Evolutionary conservation across 495 filamentous ascomycete genomes (phyloP).

Genomic region (Penicillium argentinense): DNA sequence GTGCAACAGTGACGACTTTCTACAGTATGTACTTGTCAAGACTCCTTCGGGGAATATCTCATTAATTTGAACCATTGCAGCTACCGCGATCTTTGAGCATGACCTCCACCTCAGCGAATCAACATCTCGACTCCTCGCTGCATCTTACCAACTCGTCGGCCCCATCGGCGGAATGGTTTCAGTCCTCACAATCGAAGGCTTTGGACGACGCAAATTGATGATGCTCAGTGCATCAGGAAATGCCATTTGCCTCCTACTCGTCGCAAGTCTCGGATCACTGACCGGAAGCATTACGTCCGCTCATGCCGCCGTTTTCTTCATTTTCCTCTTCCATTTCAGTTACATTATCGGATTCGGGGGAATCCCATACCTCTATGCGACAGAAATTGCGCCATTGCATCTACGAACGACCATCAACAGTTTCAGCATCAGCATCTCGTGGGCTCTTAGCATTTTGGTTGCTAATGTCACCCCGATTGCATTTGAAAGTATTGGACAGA

Average conservation of each 20-base stretch:
- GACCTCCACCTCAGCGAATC: slow-evolving; percentile 16
- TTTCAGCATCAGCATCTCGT: slow-evolving; percentile 48
- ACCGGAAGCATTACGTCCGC: slow-evolving; percentile 10
- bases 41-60: neutral
- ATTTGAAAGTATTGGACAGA: slow-evolving; percentile 19
- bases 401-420: slow-evolving; percentile 50
- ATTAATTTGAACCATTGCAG: slow-evolving; percentile 1
- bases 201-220: slow-evolving; percentile 22
- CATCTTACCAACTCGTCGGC: slow-evolving; percentile 18
- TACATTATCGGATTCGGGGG: slow-evolving; percentile 55
- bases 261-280: slow-evolving; percentile 27
- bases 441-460: slow-evolving; percentile 35
- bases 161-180: slow-evolving; percentile 20
- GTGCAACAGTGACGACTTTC: slow-evolving; percentile 25
- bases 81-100: slow-evolving; percentile 24
- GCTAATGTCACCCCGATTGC: slow-evolving; percentile 23
- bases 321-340: slow-evolving; percentile 55
- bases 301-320: slow-evolving; percentile 42
- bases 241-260: slow-evolving; percentile 38
- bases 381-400: slow-evolving; percentile 50
- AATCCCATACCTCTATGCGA: slow-evolving; percentile 53
- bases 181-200: slow-evolving; percentile 21
- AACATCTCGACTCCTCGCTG: slow-evolving; percentile 22
- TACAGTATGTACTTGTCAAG: slow-evolving; percentile 18
- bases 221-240: slow-evolving; percentile 36